Evolutionary conservation across 2,329 filamentous ascomycete species (phyloP), one percentile per base, ranked within the genome.

Genomic region (Teratosphaeria viscida): DNA sequence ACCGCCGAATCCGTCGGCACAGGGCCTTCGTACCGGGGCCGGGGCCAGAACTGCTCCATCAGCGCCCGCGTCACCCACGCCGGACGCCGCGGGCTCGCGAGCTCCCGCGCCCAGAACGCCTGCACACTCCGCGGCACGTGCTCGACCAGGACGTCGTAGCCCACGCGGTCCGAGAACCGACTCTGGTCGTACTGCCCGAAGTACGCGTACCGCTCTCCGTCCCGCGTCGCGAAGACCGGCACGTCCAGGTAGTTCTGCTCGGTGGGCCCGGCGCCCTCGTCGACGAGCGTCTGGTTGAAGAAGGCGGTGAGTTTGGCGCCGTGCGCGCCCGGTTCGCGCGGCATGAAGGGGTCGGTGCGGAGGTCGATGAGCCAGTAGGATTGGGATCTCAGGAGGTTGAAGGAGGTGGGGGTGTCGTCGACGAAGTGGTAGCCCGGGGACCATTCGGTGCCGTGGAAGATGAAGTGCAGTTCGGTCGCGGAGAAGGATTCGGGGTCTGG

Each of bases 281-380:
- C 63, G n/a, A 69, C 66, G 0, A 68, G 65, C 3, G 70, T 68
- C 7, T 67, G 62, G 63, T 77, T 77, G 72, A 77, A 77, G 70
- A 79, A 76, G 0, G 76, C 72, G 0, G 74, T 76, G 8, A 79
- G 65, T 61, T 78, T 79, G 4, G 77, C 77, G 34, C 78, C 77
- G 59, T 79, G 76, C 23, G 68, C 52, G 56, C 76, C 75, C 2
- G 77, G 74, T 0, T 55, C n/a, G 1, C 61, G 57, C 0, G 77
- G 78, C 5, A 77, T 66, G 63, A 74, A 78, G 1, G 77, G 76
- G 57, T 80, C 77, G 39, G 66, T 61, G 0, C 61, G 55, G 0
- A 62, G 59, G 34, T 78, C 72, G 16, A 79, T 66, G 16, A 75
- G 62, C 69, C 75, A 79, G 69, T 77, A 80, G 2, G 71, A 70